Conservation (phyloP, 495 filamentous ascomycete species). For the Penicillium argentinense region DNA sequence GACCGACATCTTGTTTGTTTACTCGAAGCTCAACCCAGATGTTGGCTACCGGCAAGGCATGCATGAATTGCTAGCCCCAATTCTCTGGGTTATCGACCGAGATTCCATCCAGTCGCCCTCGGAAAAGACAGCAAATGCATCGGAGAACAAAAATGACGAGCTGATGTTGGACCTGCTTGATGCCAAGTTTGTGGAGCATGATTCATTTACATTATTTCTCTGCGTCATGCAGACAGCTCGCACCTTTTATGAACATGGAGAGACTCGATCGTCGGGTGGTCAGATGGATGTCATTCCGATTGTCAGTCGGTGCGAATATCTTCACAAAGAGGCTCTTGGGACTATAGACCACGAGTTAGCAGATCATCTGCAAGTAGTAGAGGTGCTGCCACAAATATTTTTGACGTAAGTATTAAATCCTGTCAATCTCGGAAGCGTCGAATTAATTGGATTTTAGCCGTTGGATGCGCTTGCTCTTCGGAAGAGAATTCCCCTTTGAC, state of each 20-base stretch:
- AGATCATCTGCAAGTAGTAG: constrained; percentile 75
- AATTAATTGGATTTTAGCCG: constrained; percentile 53
- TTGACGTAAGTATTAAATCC: constrained; percentile 61
- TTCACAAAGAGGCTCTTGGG: constrained; percentile 77
- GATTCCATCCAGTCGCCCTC: constrained; percentile 66
- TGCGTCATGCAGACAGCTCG: constrained; percentile 84
- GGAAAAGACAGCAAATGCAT: constrained; percentile 16
- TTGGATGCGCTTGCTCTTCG: constrained; percentile 93
- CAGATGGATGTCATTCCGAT: constrained; percentile 68
- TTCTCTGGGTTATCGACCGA: constrained; percentile 82
- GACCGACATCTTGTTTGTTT: constrained; percentile 87
- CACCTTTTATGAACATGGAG: constrained; percentile 75
- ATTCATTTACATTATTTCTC: constrained; percentile 83
- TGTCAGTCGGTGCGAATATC: constrained; percentile 77
- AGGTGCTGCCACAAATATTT: constrained; percentile 95
- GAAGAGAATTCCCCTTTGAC: constrained; percentile 88
- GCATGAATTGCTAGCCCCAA: constrained; percentile 91
- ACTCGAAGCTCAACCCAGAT: constrained; percentile 87
- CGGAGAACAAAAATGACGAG: constrained; percentile 33
- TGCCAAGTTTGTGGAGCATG: constrained; percentile 75
- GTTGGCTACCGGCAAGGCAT: constrained; percentile 94
- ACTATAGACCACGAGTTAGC: constrained; percentile 80
- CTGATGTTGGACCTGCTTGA: constrained; percentile 68
- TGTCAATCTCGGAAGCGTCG: neutral
- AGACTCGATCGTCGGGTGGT: constrained; percentile 39